Base-by-base conservation (phyloP, 805 yeast species). In the Lipomyces oligophaga region DNA sequence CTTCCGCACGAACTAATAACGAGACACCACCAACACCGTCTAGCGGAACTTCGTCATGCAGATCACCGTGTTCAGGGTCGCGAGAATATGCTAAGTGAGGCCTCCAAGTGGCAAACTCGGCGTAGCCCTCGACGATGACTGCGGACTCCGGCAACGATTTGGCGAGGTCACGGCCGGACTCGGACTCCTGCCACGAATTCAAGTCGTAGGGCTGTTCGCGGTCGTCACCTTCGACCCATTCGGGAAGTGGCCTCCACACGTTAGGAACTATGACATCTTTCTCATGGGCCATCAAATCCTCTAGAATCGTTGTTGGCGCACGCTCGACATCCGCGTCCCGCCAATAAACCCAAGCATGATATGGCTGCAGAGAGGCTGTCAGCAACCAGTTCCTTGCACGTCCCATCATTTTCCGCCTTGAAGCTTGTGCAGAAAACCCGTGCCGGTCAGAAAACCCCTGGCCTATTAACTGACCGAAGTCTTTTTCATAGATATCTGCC, bases 21-120 rank as follows among this genome's bases (percentile, higher is more conserved):
- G 96, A 86, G 35, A 90, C 98, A 56, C 97, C 98, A 21, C 98
- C 98, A 58, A 90, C 88, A 43, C 98, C 98, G 66, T 90, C 97
- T 53, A 90, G 72, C 47, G 83, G 89, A 83, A 90, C 83, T 63
- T 87, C 95, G 35, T 83, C 90, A 8, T 38, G 34, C 11, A 24
- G 16, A 25, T 44, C 39, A 18, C 31, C 48, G n/a, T n/a, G n/a
- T 62, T 85, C 90, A 4, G 94, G 90, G 66, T 88, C 94, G 20
- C 54, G 39, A 2, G 44, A n/a, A 39, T 48, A 51, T 11, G 53
- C 52, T 4, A 51, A 45, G 31, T 47, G 55, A 11, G 53, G 55
- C 8, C 55, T 38, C 55, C 55, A 50, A 2, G 55, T 50, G 2
- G 55, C 51, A 28, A 43, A 50, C 33, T 50, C 55, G n/a, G 55